phyloP scores from a whole-genome alignment of 2,329 filamentous ascomycete species.

The Botrytis squamosa region DNA sequence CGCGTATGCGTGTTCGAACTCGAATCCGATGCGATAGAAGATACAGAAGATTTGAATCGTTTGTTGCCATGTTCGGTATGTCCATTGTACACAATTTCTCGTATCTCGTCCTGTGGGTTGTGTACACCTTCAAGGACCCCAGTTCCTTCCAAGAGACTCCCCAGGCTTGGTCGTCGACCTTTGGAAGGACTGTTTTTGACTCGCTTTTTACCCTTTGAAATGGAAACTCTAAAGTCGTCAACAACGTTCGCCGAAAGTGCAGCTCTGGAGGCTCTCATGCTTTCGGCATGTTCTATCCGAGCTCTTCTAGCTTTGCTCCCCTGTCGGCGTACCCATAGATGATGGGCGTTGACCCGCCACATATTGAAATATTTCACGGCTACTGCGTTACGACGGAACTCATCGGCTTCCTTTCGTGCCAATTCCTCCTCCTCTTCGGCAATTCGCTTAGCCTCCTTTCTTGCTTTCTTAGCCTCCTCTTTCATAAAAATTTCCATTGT shows the following conservation, averaged over 20 bases:
- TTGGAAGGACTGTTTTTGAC: not conserved
- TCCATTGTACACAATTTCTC: constrained; percentile 27
- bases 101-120: constrained; percentile 27
- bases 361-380: constrained; percentile 35
- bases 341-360: constrained; percentile 35
- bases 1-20: constrained; percentile 29
- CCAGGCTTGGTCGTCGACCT: constrained; percentile 30
- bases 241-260: constrained; percentile 34
- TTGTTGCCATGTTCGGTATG: constrained; percentile 23
- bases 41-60: constrained; percentile 27
- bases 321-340: constrained; percentile 32
- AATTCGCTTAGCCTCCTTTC: constrained; percentile 23
- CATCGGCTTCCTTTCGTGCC: constrained; percentile 30
- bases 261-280: constrained; percentile 31
- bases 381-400: constrained; percentile 34
- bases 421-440: constrained; percentile 30
- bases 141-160: constrained; percentile 33
- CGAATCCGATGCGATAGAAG: constrained; percentile 24
- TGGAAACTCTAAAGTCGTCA: constrained; percentile 37
- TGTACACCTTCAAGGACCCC: constrained; percentile 35
- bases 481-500: constrained; percentile 26
- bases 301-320: constrained; percentile 36
- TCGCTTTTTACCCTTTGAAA: constrained; percentile 17
- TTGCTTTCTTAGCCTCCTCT: constrained; percentile 23
- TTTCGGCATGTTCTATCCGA: constrained; percentile 36